Base-by-base conservation (phyloP, 2,329 filamentous ascomycete species). In the Penicillium sp. region DNA sequence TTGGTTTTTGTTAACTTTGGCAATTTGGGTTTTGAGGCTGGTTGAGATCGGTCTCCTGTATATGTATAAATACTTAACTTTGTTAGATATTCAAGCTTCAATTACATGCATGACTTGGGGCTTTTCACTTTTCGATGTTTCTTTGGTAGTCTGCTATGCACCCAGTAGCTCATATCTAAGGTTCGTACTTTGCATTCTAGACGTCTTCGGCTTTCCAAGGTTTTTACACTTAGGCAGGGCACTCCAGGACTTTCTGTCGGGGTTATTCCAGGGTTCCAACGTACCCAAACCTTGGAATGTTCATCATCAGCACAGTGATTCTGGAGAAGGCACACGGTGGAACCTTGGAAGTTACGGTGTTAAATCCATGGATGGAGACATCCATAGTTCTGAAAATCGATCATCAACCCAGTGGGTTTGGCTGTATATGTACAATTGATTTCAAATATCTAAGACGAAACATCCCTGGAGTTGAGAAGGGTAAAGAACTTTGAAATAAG, bases 11-110 rank as follows among this genome's bases (percentile, higher is more conserved):
- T 42, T 38, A 22, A 52, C 58, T 42, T 51, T 34, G 46, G 36
- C 29, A 48, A 27, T 52, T 46, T 53, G 38, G 43, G 31, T 49
- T 49, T 36, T 43, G 24, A 24, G 54, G 45, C 38, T 29, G 29
- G 44, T 29, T 43, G 27, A 31, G 21, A 39, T 44, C 36, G 44
- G 44, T 53, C 44, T 43, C n/a, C 48, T 61, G 51, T 65, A 64
- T 40, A 54, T 69, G 67, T 68, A 68, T 65, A 67, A 67, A 65
- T 67, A 68, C 55, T 44, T 52, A 47, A 29, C 56, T 36, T 47
- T 57, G 57, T 50, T 58, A 44, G 47, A 61, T 60, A 54, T 60
- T 43, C 34, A 52, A 47, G 51, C 39, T 49, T 44, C 31, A 34
- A 34, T 14, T 10, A 38, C 49, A 40, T 50, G 39, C n/a, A 54